These are phyloP conservation scores for Perkinsela sp. DNA, from an alignment of 208 protist species.

Conservation along the genomic window DNA sequence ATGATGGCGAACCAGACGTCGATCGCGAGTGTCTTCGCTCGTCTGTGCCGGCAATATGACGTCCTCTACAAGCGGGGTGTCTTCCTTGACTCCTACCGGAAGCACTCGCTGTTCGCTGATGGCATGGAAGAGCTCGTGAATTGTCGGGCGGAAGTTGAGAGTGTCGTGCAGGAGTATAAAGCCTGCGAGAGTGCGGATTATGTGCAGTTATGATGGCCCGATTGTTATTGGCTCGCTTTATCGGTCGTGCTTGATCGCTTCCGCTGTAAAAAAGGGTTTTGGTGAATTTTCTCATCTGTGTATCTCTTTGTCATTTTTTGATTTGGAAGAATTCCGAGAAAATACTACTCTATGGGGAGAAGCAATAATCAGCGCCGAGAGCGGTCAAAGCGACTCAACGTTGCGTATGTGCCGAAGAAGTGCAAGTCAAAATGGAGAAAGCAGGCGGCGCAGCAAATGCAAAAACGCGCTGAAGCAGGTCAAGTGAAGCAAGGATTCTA, in stretches of 20 bases:
- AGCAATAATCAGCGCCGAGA: background rate
- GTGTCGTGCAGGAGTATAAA: slow-evolving; percentile 87
- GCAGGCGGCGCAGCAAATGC: background rate
- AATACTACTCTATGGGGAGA: no score
- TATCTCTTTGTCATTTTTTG: no score
- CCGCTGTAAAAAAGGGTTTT: no score
- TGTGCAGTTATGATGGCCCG: no score
- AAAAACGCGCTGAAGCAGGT: background rate
- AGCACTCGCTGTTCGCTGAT: slow-evolving; percentile 66
- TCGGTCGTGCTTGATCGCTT: no score
- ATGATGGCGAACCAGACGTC: slow-evolving; percentile 98
- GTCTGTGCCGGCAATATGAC: slow-evolving; percentile 71
- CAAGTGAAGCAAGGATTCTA: background rate
- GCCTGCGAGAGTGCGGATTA: slow-evolving; percentile 81
- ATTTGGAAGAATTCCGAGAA: no score
- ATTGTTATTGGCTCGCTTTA: no score
- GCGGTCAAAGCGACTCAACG: background rate
- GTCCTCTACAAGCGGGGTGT: slow-evolving; percentile 63
- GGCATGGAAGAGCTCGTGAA: slow-evolving; percentile 79
- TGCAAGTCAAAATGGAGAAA: background rate
- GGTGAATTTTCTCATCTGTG: no score
- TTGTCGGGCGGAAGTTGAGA: slow-evolving; percentile 64
- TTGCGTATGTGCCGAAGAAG: background rate
- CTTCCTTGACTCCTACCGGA: slow-evolving; percentile 76
- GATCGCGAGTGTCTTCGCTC: slow-evolving; percentile 73